These are phyloP conservation scores for Prunus armeniaca DNA, from an alignment of 306 rosid species.

Conservation along the genomic window DNA sequence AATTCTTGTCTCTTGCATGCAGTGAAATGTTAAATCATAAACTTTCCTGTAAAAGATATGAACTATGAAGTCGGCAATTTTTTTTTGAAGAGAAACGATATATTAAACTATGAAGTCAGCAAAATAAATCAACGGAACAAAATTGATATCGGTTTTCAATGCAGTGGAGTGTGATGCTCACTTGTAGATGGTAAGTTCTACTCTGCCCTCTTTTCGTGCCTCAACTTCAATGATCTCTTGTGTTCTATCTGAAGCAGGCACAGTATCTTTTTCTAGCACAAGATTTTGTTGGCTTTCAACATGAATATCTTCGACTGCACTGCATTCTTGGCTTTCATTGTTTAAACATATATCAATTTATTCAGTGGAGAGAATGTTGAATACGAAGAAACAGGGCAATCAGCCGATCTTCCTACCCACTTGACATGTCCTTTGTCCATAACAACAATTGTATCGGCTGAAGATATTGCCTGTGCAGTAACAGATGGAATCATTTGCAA, in stretches of 20 bases:
- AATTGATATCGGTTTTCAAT: background rate
- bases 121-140: background rate
- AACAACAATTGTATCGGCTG: slow-evolving; percentile 67
- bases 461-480: slow-evolving; percentile 68
- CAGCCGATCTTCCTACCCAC: slow-evolving; percentile 69
- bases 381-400: slow-evolving; percentile 55
- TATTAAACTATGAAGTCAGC: no score
- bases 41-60: background rate
- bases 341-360: slow-evolving; percentile 50
- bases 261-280: slow-evolving; percentile 32
- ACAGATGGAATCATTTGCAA: background rate
- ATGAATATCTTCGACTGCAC: slow-evolving; percentile 32
- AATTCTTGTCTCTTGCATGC: background rate
- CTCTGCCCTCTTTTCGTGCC: slow-evolving; percentile 83
- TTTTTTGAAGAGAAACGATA: no score
- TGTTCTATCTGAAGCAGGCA: slow-evolving; percentile 31
- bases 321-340: slow-evolving; percentile 39
- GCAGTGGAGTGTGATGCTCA: slow-evolving; percentile 29
- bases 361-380: slow-evolving; percentile 57
- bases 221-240: slow-evolving; percentile 68
- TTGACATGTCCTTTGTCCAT: slow-evolving; percentile 81
- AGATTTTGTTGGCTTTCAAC: slow-evolving; percentile 28
- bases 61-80: background rate
- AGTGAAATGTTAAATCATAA: background rate
- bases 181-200: slow-evolving; percentile 77